These are phyloP conservation scores for Silybum marianum DNA, from an alignment of 129 eudicot species.

Conservation along the genomic window DNA sequence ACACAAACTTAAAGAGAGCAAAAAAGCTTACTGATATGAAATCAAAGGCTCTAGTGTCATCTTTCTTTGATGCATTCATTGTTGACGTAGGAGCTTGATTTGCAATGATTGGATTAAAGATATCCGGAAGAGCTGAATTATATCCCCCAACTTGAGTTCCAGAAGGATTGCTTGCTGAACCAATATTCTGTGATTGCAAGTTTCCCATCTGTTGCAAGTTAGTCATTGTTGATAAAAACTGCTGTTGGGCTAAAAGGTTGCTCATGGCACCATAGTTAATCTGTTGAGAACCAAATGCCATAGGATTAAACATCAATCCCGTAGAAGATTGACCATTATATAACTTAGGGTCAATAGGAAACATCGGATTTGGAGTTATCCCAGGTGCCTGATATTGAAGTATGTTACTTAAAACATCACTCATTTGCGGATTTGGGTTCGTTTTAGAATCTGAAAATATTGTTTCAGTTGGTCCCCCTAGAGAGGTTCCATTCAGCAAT, in stretches of 20 bases:
- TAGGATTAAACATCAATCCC: constrained; percentile 72
- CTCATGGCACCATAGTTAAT: constrained; percentile 79
- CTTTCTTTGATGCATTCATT: constrained; percentile 76
- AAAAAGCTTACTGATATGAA: constrained; percentile 82
- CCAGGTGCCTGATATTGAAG: constrained; percentile 54
- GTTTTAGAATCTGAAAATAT: constrained; percentile 37
- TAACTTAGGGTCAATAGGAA: constrained; percentile 58
- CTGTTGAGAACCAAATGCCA: constrained; percentile 61
- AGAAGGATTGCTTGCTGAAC: constrained; percentile 35
- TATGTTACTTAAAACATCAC: constrained; percentile 46
- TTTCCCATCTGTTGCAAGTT: constrained; percentile 71
- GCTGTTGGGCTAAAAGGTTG: constrained; percentile 77
- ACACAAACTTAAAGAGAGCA: constrained; percentile 19
- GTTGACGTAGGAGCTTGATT: constrained; percentile 47
- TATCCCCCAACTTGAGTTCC: constrained; percentile 52
- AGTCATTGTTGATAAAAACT: constrained; percentile 73
- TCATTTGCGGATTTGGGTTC: constrained; percentile 40
- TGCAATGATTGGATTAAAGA: constrained; percentile 68
- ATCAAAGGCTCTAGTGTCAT: constrained; percentile 91
- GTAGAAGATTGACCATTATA: constrained; percentile 62
- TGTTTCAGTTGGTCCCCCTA: constrained; percentile 26
- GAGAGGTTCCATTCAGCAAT: constrained; percentile 38
- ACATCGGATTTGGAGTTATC: constrained; percentile 47
- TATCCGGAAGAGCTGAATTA: constrained; percentile 75
- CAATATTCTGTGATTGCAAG: constrained; percentile 54